Evolutionary conservation across 345 rosid species (phyloP).

Genomic region (Arabidopsis thaliana): TAIR10.1 NC_003076.8:25083501-25084000

Average conservation of each 20-base stretch:
- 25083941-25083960: background rate
- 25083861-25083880: slow-evolving; percentile 15
- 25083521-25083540: background rate
- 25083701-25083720: background rate
- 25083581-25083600: background rate
- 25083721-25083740: background rate
- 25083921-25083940: slow-evolving; percentile 7
- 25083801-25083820: slow-evolving; percentile 4
- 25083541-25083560: slow-evolving; percentile 28
- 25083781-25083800: background rate
- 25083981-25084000: slow-evolving; percentile 37
- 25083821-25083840: background rate
- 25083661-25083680: background rate
- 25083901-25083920: background rate
- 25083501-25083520: slow-evolving; percentile 27
- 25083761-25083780: background rate
- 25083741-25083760: background rate
- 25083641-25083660: background rate
- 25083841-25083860: slow-evolving; percentile 6
- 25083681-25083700: background rate
- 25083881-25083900: background rate
- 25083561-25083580: slow-evolving; percentile 15
- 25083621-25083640: background rate
- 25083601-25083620: background rate
- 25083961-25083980: slow-evolving; percentile 1